These are phyloP conservation scores for Phalaenopsis equestris DNA, from an alignment of 106 monocot species.

Conservation along the genomic window DNA sequence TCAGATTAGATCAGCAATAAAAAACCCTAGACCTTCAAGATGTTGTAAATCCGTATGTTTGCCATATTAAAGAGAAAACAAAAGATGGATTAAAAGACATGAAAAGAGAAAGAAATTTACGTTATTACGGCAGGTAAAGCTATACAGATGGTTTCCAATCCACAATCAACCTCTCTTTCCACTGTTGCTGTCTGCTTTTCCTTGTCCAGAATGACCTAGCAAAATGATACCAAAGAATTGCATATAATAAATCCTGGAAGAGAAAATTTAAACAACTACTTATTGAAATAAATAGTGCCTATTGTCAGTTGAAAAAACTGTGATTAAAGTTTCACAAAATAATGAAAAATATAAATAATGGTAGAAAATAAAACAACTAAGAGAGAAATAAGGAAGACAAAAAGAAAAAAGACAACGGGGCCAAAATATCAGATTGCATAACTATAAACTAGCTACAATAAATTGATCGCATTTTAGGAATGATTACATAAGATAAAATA, in stretches of 20 bases:
- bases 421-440: neutral
- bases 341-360: neutral
- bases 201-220: slow-evolving; percentile 75
- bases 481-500: neutral
- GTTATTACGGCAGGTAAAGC: slow-evolving; percentile 94
- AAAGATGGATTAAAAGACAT: neutral
- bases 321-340: neutral
- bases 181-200: slow-evolving; percentile 80
- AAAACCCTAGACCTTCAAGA: no score
- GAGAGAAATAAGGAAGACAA: neutral
- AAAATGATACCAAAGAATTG: neutral
- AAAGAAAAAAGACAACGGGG: neutral
- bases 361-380: neutral
- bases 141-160: slow-evolving; percentile 72
- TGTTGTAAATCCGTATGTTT: neutral
- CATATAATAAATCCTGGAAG: neutral
- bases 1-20: no score
- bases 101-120: slow-evolving; percentile 35
- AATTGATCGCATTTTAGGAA: no score
- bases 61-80: slow-evolving; percentile 1
- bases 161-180: slow-evolving; percentile 95
- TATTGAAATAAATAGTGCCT: neutral
- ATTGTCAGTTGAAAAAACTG: neutral
- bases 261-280: neutral
- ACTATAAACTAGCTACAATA: neutral